A percentile compares a stretch with the other conserved stretches of the same genome.
Conservation (phyloP, 495 filamentous ascomycete genomes). For the Aspergillus diversus region DNA sequence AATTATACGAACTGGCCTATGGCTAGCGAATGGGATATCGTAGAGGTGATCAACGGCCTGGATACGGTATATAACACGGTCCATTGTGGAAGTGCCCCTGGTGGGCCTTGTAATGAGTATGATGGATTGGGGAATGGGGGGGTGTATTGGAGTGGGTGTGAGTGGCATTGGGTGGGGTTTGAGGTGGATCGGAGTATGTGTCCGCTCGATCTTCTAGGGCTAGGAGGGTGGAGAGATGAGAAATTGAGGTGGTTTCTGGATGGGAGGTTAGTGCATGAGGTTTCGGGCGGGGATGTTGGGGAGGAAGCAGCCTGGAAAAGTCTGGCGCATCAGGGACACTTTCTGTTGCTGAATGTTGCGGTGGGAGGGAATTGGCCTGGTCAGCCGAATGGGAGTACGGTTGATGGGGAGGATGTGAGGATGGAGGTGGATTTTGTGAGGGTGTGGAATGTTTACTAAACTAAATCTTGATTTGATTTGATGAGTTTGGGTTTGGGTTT, state of each 20-base stretch:
- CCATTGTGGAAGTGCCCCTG: slow-evolving; percentile 4
- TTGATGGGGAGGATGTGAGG: slow-evolving; percentile 13
- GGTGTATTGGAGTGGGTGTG: slow-evolving; percentile 2
- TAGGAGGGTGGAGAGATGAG: neutral
- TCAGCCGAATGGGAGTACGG: slow-evolving; percentile 17
- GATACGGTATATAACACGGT: slow-evolving; percentile 1
- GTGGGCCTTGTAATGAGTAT: slow-evolving; percentile 17
- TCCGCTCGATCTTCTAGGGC: neutral
- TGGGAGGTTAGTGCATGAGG: neutral
- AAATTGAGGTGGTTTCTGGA: slow-evolving; percentile 12
- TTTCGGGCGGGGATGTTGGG: slow-evolving; percentile 4
- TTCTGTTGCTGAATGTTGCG: slow-evolving; percentile 18
- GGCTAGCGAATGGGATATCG: slow-evolving; percentile 13
- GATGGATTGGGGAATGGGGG: slow-evolving; percentile 13
- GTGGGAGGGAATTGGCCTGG: slow-evolving; percentile 19
- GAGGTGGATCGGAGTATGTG: slow-evolving; percentile 10
- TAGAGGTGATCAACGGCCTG: slow-evolving; percentile 9
- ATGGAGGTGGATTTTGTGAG: slow-evolving; percentile 20
- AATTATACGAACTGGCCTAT: slow-evolving; percentile 14
- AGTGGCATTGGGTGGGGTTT: slow-evolving; percentile 15
- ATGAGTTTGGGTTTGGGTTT: neutral
- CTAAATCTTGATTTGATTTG: neutral
- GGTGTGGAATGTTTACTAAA: slow-evolving; percentile 16
- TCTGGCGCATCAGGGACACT: slow-evolving; percentile 10
- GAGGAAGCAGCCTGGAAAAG: neutral